Evolutionary conservation across 169 alveolate species (phyloP).

Genomic region (Perkinsus olseni): DNA sequence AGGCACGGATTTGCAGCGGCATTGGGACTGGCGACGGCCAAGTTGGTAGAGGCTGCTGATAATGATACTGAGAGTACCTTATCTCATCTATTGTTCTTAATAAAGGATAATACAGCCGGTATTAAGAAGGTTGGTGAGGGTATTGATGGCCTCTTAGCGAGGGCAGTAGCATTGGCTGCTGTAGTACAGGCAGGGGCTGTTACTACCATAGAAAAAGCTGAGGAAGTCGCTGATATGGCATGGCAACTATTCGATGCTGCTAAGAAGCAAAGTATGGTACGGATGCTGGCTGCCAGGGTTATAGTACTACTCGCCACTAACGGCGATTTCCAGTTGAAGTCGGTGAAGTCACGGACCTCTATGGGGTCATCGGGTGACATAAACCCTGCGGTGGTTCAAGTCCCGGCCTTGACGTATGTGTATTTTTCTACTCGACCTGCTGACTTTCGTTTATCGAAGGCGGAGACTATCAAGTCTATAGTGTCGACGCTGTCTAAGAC

Average conservation of each 20-base stretch:
- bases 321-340: background rate
- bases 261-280: background rate
- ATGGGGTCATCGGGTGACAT: background rate
- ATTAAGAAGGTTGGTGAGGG: background rate
- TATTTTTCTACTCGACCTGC: background rate
- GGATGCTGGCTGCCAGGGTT: background rate
- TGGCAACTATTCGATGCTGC: background rate
- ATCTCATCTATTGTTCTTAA: background rate
- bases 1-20: background rate
- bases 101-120: background rate
- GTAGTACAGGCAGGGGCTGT: background rate
- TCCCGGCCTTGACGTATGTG: background rate
- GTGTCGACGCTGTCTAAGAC: background rate
- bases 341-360: background rate
- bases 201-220: background rate
- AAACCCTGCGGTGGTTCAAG: background rate
- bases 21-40: background rate
- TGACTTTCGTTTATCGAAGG: background rate
- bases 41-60: background rate
- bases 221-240: background rate
- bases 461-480: background rate
- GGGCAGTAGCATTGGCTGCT: background rate
- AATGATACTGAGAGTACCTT: background rate
- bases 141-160: background rate
- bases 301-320: background rate